Evolutionary conservation across 1,139 yeast genomes (phyloP).

Genomic region (Candida smagusa): DNA sequence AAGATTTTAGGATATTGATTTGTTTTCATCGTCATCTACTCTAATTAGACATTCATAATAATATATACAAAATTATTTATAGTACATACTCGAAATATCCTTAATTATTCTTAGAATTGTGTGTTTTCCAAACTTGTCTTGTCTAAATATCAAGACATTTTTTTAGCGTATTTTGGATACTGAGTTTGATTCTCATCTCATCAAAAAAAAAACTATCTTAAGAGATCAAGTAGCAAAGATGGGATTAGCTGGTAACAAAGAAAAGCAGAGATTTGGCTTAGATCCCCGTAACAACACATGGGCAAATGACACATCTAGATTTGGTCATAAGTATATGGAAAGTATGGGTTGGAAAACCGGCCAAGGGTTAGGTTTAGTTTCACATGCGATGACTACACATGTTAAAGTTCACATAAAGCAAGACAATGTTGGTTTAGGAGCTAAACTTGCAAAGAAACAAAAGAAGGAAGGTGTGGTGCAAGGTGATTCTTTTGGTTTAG

Average conservation of each 20-base stretch:
- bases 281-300: constrained; percentile 95
- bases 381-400: constrained; percentile 67
- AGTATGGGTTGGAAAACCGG: constrained; percentile 94
- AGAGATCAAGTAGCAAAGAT: constrained; percentile 29
- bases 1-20: constrained; percentile 25
- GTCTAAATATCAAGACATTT: too few relatives aligned
- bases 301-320: constrained; percentile 83
- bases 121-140: too few relatives aligned
- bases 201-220: too few relatives aligned
- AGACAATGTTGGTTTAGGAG: constrained; percentile 84
- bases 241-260: constrained; percentile 89
- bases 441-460: constrained; percentile 58
- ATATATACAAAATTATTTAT: too few relatives aligned
- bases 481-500: constrained; percentile 88
- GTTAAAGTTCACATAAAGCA: constrained; percentile 79
- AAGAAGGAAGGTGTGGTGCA: constrained; percentile 57
- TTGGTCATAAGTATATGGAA: constrained; percentile 83
- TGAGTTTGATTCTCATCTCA: too few relatives aligned
- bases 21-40: not conserved
- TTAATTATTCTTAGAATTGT: not conserved
- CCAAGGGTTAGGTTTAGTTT: constrained; percentile 72
- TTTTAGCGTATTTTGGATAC: constrained; percentile 1
- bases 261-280: constrained; percentile 79
- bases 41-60: too few relatives aligned
- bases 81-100: too few relatives aligned